Evolutionary conservation across 768 basidiomycete species (phyloP), one percentile per base, ranked within the genome.

Genomic region (Hemileccinum rubropunctum): DNA sequence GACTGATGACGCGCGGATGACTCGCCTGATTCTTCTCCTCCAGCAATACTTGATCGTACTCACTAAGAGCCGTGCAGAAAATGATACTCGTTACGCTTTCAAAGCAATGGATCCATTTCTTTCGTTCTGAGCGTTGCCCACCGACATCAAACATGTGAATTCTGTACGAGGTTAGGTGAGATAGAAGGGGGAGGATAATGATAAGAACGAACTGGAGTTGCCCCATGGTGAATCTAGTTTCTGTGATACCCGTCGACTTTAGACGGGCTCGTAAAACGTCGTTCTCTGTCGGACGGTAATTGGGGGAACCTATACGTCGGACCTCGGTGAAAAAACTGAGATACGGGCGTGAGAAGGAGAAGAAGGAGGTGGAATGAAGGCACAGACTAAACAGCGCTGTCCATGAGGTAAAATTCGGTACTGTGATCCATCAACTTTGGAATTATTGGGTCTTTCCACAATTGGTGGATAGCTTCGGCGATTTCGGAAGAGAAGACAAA

Each of bases 361-460:
- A 35, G 27, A 0, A 6, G 10, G 43, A 36, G 1, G 27, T 6
- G 3, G 27, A 12, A 40, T 30, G 30, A 36, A 20, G 9, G 21
- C 11, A 79, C 88, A 63, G 58, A 91, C 90, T 95, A 95, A 38
- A 76, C 76, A 0, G 95, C 95, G n/a, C 83, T 89, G 64, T 97
- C 95, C 91, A 95, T 95, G 13, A 97, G 74, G 63, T 95, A 95
- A 60, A 95, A 95, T 47, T 93, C 85, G 63, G 74, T 81, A 18
- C 74, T 72, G 55, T 84, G 82, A 28, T 79, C 77, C 75, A 80
- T 76, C 10, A 80, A 62, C 10, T 67, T 66, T 3, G 61, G 49
- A 1, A 83, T 80, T 45, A 85, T 77, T 11, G 83, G 80, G 61
- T 90, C 87, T 47, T 81, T 77, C 83, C 84, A 85, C 1, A 89